Evolutionary conservation across 257 asterid species (phyloP).

Genomic region (Jacaranda mimosifolia): DNA sequence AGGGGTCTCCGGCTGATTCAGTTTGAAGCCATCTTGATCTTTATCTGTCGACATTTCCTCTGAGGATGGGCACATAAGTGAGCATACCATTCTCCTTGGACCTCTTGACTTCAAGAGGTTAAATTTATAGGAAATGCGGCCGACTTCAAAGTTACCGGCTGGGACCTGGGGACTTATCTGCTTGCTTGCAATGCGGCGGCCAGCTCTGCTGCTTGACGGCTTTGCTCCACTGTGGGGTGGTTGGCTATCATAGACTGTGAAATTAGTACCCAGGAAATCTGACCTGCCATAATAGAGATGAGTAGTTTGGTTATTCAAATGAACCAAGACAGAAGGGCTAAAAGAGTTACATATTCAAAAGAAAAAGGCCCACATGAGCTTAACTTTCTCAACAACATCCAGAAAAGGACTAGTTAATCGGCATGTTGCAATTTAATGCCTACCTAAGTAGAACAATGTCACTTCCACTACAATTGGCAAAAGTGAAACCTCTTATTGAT

Average conservation of each 20-base stretch:
- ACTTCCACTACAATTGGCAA: neutral
- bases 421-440: neutral
- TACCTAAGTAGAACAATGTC: neutral
- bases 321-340: constrained; percentile 43
- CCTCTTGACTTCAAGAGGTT: constrained; percentile 92
- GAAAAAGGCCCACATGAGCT: neutral
- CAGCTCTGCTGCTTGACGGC: constrained; percentile 71
- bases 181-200: constrained; percentile 82
- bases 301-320: constrained; percentile 1
- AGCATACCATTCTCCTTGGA: constrained; percentile 89
- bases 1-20: constrained; percentile 36
- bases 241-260: constrained; percentile 82
- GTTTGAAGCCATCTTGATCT: constrained; percentile 35
- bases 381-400: constrained; percentile 36
- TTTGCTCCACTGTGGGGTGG: constrained; percentile 84
- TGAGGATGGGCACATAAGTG: constrained; percentile 55
- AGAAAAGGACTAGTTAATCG: neutral
- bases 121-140: constrained; percentile 80
- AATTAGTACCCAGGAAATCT: constrained; percentile 93
- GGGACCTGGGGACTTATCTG: constrained; percentile 96
- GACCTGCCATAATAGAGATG: constrained; percentile 58
- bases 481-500: neutral
- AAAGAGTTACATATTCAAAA: constrained; percentile 18
- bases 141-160: constrained; percentile 84
- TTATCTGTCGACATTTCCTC: constrained; percentile 40